Base-by-base conservation (phyloP, 2,329 filamentous ascomycete genomes). In the Curvularia lunata region DNA sequence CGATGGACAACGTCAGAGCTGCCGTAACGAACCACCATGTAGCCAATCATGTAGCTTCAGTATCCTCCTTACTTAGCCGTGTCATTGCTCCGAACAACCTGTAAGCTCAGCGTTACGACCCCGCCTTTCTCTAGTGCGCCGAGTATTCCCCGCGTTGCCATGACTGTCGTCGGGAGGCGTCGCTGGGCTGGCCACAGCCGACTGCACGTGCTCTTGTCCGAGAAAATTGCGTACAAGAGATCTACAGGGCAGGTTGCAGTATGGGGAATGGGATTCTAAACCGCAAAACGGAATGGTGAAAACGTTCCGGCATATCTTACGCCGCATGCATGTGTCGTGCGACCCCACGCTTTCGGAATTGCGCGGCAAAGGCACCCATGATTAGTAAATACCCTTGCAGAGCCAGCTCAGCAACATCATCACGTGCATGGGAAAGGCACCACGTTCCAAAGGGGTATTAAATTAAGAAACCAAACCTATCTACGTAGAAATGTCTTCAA, bases 41-140 rank as follows among this genome's bases (percentile, higher is more conserved):
- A 49, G 16, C 52, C 64, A 70, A 70, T 70, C 62, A 66, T 37
- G 43, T 16, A 37, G 6, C 19, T 12, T 12, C 9, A 6, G 37
- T 59, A 54, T 43, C 45, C 23, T 12, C 27, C 8, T 52, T 49
- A 61, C 47, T 37, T 62, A 69, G 63, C 67, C 66, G 66, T 62
- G 48, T 66, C 48, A 52, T 60, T 52, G 50, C 40, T 66, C 66
- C 65, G 66, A 57, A 50, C 30, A 21, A 7, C 18, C 19, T 42
- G 42, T 48, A 52, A 52, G 53, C 38, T 46, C 43, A 37, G 59
- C 59, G 21, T 37, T 25, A 40, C 23, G 50, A 67, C 68, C 65
- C 68, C 68, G 66, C 69, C 58, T 52, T 64, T 46, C 18, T 46
- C 48, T 56, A 53, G 52, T 55, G 51, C 61, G 59, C 68, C 67